A percentile compares a stretch with the other conserved stretches of the same genome.
Conservation (phyloP, 768 basidiomycete genomes). For the Cyclocybe aegerita region DNA sequence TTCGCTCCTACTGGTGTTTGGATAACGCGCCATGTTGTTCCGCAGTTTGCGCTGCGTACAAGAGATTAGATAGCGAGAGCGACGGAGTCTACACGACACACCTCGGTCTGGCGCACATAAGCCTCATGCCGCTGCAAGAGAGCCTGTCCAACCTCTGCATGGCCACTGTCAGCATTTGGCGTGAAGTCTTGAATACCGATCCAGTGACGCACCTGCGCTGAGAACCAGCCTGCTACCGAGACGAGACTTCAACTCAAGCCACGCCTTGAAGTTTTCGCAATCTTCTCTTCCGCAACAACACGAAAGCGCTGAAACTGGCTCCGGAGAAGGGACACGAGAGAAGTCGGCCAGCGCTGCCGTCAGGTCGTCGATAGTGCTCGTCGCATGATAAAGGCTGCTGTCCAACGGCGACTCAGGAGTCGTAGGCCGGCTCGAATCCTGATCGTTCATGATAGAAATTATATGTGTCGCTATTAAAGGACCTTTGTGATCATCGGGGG, state of each 20-base stretch:
- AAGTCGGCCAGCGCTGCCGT: slow-evolving; percentile 71
- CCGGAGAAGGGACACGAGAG: slow-evolving; percentile 75
- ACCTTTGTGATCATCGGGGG: no score
- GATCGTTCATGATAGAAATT: slow-evolving; percentile 16
- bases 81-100: slow-evolving; percentile 24
- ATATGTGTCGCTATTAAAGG: no score
- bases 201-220: slow-evolving; percentile 73
- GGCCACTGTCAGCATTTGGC: slow-evolving; percentile 1
- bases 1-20: slow-evolving; percentile 1
- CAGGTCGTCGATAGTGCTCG: slow-evolving; percentile 75
- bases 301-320: slow-evolving; percentile 45
- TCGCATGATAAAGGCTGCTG: slow-evolving; percentile 51
- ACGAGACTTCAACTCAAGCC: slow-evolving; percentile 64
- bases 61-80: slow-evolving; percentile 1
- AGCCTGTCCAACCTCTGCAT: slow-evolving; percentile 87
- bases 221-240: slow-evolving; percentile 78
- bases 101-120: slow-evolving; percentile 74
- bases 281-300: slow-evolving; percentile 71
- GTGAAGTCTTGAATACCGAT: not conserved
- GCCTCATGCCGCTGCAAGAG: slow-evolving; percentile 84
- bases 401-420: slow-evolving; percentile 53
- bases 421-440: slow-evolving; percentile 30
- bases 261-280: slow-evolving; percentile 63
- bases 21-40: slow-evolving; percentile 9
- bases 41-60: slow-evolving; percentile 14